These are phyloP conservation scores for Rhodotorula sp. DNA, from an alignment of 1,284 basidiomycete species.

Conservation along the genomic window DNA sequence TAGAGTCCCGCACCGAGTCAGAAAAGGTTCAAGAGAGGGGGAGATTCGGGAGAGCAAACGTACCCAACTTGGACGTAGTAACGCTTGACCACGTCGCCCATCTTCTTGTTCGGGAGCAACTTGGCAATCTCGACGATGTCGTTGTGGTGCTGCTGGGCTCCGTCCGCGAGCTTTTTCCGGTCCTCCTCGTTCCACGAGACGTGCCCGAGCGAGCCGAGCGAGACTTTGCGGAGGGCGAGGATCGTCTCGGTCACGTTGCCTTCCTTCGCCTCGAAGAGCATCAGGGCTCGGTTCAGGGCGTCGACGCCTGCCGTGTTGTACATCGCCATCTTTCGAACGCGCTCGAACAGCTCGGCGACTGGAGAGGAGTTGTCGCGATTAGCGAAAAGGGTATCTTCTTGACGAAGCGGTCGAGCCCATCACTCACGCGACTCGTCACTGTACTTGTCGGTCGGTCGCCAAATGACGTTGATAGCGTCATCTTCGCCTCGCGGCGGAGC, in stretches of 20 bases:
- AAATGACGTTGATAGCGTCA: slow-evolving; percentile 15
- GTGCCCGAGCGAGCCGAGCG: slow-evolving; percentile 30
- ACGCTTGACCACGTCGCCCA: slow-evolving; percentile 42
- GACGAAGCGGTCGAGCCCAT: not conserved
- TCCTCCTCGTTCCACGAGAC: slow-evolving; percentile 41
- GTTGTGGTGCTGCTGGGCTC: slow-evolving; percentile 37
- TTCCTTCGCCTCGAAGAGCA: slow-evolving; percentile 24
- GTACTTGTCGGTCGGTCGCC: slow-evolving; percentile 11
- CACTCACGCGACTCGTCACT: slow-evolving; percentile 14
- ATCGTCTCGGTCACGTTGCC: slow-evolving; percentile 26
- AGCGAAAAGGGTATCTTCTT: not conserved
- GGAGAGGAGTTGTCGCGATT: not conserved
- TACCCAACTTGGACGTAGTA: slow-evolving; percentile 41
- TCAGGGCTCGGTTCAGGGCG: slow-evolving; percentile 32
- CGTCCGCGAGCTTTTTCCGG: slow-evolving; percentile 27
- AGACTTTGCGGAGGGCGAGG: slow-evolving; percentile 23
- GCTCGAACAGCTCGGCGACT: slow-evolving; percentile 25
- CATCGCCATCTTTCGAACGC: slow-evolving; percentile 21
- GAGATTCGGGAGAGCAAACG: not conserved
- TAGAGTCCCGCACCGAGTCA: not conserved
- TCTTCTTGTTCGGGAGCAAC: slow-evolving; percentile 35
- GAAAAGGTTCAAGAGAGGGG: too few species aligned
- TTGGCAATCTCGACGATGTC: slow-evolving; percentile 40
- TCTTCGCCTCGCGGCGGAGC: slow-evolving; percentile 28
- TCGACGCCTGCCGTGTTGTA: slow-evolving; percentile 39